Conservation (phyloP, 768 basidiomycete genomes). For the Tricholoma matsutake region DNA sequence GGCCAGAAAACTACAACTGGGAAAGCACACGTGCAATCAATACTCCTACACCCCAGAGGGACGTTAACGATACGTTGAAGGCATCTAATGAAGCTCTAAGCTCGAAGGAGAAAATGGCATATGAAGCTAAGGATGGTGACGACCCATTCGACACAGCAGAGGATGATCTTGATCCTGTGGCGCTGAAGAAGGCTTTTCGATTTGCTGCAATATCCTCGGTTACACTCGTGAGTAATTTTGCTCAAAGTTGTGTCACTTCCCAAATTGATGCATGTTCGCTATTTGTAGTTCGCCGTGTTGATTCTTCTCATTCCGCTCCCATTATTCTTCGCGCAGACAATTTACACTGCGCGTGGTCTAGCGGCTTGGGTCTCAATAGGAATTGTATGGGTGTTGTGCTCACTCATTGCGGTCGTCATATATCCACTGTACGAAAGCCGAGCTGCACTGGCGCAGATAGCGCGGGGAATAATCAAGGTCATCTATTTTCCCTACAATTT, state of each 20-base stretch:
- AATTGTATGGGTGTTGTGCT: constrained; percentile 82
- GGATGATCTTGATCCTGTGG: constrained; percentile 56
- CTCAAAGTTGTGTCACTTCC: neutral
- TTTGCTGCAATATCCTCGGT: constrained; percentile 80
- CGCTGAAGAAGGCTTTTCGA: constrained; percentile 69
- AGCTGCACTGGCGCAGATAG: constrained; percentile 56
- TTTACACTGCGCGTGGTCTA: constrained; percentile 63
- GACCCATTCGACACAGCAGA: constrained; percentile 36
- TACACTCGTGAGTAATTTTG: constrained; percentile 45
- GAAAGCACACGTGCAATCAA: constrained; percentile 79
- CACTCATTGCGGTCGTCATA: constrained; percentile 70
- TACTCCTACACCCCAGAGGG: constrained; percentile 13
- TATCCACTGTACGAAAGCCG: constrained; percentile 89
- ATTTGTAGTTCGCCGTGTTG: constrained; percentile 51
- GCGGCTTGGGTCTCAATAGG: constrained; percentile 81
- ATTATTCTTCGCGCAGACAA: constrained; percentile 76
- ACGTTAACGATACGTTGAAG: neutral
- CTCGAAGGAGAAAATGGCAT: constrained; percentile 34
- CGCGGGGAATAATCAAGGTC: constrained; percentile 63
- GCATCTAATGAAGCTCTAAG: constrained; percentile 26
- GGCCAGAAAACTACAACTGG: constrained; percentile 84
- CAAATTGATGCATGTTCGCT: neutral
- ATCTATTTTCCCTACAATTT: neutral
- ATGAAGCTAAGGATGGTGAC: constrained; percentile 18
- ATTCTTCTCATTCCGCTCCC: constrained; percentile 81